Conservation (phyloP, 2,329 filamentous ascomycete species). For the Exophiala calicioides region DNA sequence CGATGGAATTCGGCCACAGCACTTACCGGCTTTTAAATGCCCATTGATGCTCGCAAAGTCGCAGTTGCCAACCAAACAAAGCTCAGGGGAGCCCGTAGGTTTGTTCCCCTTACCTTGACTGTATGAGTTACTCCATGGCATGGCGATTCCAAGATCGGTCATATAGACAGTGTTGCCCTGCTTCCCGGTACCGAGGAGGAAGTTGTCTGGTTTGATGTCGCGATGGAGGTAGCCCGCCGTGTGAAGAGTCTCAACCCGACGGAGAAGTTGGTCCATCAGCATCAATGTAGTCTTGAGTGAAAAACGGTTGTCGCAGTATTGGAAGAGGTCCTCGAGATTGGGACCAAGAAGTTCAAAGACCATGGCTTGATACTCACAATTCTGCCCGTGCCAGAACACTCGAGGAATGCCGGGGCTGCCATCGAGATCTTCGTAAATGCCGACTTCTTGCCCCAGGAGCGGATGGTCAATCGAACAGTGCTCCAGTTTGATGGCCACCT, state of each 20-base stretch:
- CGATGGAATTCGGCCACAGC: too few species aligned
- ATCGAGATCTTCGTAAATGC: constrained; percentile 12
- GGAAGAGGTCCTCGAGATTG: constrained; percentile 35
- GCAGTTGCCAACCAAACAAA: background rate
- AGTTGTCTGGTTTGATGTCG: constrained; percentile 37
- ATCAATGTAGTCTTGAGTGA: constrained; percentile 37
- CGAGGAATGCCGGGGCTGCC: constrained; percentile 12
- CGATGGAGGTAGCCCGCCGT: constrained; percentile 30
- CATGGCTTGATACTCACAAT: constrained; percentile 24
- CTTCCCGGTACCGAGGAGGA: constrained; percentile 32
- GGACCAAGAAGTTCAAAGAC: constrained; percentile 32
- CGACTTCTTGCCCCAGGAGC: constrained; percentile 15
- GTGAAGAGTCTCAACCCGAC: constrained; percentile 33
- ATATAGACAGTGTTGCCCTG: constrained; percentile 33
- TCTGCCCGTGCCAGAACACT: constrained; percentile 20
- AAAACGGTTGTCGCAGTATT: constrained; percentile 33
- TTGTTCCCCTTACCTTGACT: too few species aligned
- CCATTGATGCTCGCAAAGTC: constrained; percentile 1
- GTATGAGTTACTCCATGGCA: too few species aligned
- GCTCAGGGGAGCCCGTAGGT: too few species aligned
- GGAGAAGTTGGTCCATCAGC: constrained; percentile 34
- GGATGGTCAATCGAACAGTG: constrained; percentile 10
- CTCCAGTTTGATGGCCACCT: constrained; percentile 28
- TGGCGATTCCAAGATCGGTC: constrained; percentile 35
- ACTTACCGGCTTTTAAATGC: background rate